Percentiles rank a stretch among this genome's conserved stretches.
Evolutionary conservation across 148 eudicot species (phyloP).

Genomic region (Vaccinium myrtillus): DNA sequence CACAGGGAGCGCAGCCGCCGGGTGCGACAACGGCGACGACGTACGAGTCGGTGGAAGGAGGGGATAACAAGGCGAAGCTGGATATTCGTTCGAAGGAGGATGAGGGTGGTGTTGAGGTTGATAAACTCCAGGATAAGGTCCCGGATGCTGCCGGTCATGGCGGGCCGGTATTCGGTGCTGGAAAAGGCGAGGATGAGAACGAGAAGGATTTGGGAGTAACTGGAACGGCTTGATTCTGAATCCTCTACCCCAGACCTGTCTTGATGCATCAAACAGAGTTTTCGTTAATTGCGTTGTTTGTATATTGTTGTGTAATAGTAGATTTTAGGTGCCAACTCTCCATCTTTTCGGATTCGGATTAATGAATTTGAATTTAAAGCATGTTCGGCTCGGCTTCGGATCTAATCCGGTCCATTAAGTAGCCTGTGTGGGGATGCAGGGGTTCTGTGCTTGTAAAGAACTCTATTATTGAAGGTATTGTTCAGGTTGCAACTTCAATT

Average conservation of each 20-base stretch:
- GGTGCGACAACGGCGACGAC: slow-evolving; percentile 37
- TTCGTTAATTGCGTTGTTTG: no score
- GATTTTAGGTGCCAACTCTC: no score
- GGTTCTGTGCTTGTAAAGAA: no score
- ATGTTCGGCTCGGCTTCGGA: no score
- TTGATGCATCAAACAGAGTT: neutral
- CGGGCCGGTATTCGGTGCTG: slow-evolving; percentile 63
- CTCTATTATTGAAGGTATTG: no score
- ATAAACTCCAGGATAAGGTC: slow-evolving; percentile 70
- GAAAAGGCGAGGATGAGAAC: slow-evolving; percentile 9
- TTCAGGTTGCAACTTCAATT: no score
- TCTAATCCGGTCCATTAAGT: no score
- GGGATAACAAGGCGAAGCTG: slow-evolving; percentile 35
- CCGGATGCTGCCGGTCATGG: slow-evolving; percentile 72
- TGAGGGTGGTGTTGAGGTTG: slow-evolving; percentile 63
- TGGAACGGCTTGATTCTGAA: slow-evolving; percentile 16
- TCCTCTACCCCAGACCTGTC: neutral
- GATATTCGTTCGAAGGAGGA: slow-evolving; percentile 47
- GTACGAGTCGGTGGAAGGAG: slow-evolving; percentile 40
- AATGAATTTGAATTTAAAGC: no score
- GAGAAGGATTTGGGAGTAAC: slow-evolving; percentile 25
- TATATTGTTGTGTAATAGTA: no score
- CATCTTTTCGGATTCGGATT: no score
- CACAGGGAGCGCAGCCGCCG: slow-evolving; percentile 47
- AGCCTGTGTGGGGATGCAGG: no score